These are phyloP conservation scores for Phytophthora sojae DNA, from an alignment of 352 stramenopile genomes.

Conservation along the genomic window DNA sequence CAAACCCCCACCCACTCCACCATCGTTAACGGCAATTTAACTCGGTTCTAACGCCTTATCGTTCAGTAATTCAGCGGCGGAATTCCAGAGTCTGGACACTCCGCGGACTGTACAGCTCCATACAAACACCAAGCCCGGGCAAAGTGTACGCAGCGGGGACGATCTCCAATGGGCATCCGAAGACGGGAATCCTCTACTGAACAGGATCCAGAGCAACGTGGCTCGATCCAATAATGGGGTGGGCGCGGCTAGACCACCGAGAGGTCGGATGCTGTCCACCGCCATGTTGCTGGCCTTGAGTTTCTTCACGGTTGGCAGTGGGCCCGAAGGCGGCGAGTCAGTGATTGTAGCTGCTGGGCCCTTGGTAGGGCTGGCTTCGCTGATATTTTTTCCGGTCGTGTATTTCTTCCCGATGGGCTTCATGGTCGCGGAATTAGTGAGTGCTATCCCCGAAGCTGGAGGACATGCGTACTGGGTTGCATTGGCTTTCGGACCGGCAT, in stretches of 20 bases:
- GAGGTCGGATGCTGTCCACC: conserved; percentile 44
- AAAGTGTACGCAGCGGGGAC: not conserved
- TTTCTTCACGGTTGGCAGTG: conserved; percentile 64
- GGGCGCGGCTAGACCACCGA: conserved; percentile 5
- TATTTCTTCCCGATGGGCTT: conserved; percentile 62
- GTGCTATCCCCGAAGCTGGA: conserved; percentile 53
- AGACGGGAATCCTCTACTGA: conserved; percentile 7
- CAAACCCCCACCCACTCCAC: not conserved
- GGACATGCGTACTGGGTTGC: conserved; percentile 77
- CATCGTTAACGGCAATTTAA: not conserved
- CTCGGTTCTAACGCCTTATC: conserved; percentile 8
- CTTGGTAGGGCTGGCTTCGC: conserved; percentile 39
- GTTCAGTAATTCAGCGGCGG: conserved; percentile 1
- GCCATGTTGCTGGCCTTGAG: conserved; percentile 54
- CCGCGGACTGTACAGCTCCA: conserved; percentile 13
- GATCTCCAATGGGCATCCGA: conserved; percentile 7
- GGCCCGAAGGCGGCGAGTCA: conserved; percentile 51
- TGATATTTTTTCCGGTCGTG: conserved; percentile 49
- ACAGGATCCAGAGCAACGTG: conserved; percentile 10
- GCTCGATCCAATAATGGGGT: conserved; percentile 7
- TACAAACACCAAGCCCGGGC: conserved; percentile 1
- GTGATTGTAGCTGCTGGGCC: conserved; percentile 57
- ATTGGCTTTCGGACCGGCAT: conserved; percentile 67
- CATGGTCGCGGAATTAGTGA: conserved; percentile 58
- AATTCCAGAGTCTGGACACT: conserved; percentile 21